Percentiles rank a stretch among this genome's conserved stretches.
Conservation (phyloP, 2,329 filamentous ascomycete species). For the Lecanicillium sp. region DNA sequence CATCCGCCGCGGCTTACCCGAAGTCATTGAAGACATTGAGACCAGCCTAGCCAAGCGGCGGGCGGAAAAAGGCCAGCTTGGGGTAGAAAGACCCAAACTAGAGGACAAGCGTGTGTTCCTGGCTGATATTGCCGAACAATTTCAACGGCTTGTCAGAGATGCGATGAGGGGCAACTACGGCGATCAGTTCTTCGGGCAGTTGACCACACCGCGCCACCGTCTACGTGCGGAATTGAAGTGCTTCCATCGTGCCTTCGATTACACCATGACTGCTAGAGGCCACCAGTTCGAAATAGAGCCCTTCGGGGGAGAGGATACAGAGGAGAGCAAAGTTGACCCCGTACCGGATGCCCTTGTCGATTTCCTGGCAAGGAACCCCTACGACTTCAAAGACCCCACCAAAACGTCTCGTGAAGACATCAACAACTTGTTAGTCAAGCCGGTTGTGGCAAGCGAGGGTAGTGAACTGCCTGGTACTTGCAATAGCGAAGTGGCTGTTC, state of each 20-base stretch:
- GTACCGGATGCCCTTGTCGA: neutral
- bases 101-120: conserved; percentile 2
- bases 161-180: neutral
- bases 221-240: conserved; percentile 27
- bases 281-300: neutral
- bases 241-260: conserved; percentile 26
- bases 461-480: conserved; percentile 1
- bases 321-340: no score
- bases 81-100: neutral
- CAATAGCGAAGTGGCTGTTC: conserved; percentile 9
- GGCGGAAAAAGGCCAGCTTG: neutral
- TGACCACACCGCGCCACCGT: neutral
- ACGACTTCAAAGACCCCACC: neutral
- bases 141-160: conserved; percentile 1
- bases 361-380: neutral
- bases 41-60: neutral
- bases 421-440: neutral
- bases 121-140: neutral
- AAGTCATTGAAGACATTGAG: conserved; percentile 16
- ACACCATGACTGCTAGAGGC: neutral
- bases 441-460: neutral
- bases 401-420: neutral
- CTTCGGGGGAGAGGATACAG: no score
- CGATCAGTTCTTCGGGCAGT: neutral
- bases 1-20: conserved; percentile 23